These are phyloP conservation scores for Capniomyces stellatus DNA, from an alignment of 371 early-diverging fungal genomes.

Conservation along the genomic window DNA sequence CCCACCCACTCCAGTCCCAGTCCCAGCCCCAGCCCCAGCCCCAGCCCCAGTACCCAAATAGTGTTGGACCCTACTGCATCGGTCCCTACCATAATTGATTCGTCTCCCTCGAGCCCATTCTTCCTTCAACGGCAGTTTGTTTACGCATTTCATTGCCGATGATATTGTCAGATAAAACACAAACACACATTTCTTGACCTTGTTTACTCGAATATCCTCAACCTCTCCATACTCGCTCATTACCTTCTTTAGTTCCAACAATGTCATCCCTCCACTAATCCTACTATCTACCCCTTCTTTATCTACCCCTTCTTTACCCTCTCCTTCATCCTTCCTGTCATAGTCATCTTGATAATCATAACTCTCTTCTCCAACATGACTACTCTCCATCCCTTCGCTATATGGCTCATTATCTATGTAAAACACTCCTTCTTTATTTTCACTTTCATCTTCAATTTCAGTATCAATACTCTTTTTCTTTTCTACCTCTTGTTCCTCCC, in stretches of 20 bases:
- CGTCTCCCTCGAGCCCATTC: not conserved
- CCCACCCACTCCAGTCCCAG: not conserved
- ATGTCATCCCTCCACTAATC: not conserved
- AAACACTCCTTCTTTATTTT: not conserved
- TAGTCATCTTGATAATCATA: too few relatives aligned
- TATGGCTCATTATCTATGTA: too few relatives aligned
- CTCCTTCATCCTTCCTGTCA: too few relatives aligned
- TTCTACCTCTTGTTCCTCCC: not conserved
- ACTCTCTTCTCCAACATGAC: too few relatives aligned
- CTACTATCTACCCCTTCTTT: not conserved
- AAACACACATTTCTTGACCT: constrained; percentile 2
- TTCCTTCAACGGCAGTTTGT: not conserved
- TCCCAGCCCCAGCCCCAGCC: not conserved
- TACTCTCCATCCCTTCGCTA: too few relatives aligned
- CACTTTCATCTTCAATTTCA: too few relatives aligned
- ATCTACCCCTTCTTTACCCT: not conserved
- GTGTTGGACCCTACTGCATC: not conserved
- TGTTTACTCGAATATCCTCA: constrained; percentile 1
- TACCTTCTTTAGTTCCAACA: not conserved
- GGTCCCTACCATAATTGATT: constrained; percentile 2
- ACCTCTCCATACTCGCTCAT: constrained; percentile 4
- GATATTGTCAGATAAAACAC: constrained; percentile 3
- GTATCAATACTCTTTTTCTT: too few relatives aligned
- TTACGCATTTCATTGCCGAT: constrained; percentile 4
- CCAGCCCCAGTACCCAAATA: not conserved